Evolutionary conservation across 1,284 basidiomycete species (phyloP).

Genomic region (Pseudozyma flocculosa): DNA sequence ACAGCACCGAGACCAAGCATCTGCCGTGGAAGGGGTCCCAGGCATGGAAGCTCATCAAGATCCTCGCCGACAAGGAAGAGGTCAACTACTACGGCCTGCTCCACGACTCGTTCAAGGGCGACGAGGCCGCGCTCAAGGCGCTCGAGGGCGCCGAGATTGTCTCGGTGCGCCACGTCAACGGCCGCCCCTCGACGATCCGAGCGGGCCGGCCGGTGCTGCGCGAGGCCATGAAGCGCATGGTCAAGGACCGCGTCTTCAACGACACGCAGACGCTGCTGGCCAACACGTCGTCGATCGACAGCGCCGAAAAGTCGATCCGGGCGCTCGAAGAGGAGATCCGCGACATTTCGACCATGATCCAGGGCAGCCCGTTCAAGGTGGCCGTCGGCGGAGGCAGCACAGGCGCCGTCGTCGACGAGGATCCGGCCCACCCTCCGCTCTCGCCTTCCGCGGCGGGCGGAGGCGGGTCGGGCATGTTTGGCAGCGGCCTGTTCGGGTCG

Average conservation of each 20-base stretch:
- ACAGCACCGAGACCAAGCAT: conserved; percentile 75
- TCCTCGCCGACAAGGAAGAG: conserved; percentile 71
- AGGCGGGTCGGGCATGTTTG: conserved; percentile 4
- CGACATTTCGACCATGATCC: conserved; percentile 33
- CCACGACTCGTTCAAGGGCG: conserved; percentile 84
- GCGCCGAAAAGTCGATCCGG: conserved; percentile 69
- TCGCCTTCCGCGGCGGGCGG: neutral
- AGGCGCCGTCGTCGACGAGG: conserved; percentile 11
- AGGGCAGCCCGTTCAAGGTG: conserved; percentile 55
- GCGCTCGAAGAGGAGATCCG: conserved; percentile 75
- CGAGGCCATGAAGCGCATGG: conserved; percentile 78
- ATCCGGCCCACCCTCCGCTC: neutral
- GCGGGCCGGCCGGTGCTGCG: conserved; percentile 88
- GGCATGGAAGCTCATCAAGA: conserved; percentile 80
- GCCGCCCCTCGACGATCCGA: conserved; percentile 79
- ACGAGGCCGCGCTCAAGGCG: conserved; percentile 75
- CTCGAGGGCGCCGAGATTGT: conserved; percentile 91
- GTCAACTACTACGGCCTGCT: conserved; percentile 80
- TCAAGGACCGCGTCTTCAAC: conserved; percentile 75
- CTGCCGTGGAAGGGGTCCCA: conserved; percentile 83
- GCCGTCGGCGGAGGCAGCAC: conserved; percentile 30
- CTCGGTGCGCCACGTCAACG: conserved; percentile 73
- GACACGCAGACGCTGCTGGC: conserved; percentile 74
- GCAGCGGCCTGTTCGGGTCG: conserved; percentile 1
- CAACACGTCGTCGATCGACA: conserved; percentile 63